phyloP scores from a whole-genome alignment of 225 moss, liverwort and hornwort genomes.

The Ulota crispa region DNA sequence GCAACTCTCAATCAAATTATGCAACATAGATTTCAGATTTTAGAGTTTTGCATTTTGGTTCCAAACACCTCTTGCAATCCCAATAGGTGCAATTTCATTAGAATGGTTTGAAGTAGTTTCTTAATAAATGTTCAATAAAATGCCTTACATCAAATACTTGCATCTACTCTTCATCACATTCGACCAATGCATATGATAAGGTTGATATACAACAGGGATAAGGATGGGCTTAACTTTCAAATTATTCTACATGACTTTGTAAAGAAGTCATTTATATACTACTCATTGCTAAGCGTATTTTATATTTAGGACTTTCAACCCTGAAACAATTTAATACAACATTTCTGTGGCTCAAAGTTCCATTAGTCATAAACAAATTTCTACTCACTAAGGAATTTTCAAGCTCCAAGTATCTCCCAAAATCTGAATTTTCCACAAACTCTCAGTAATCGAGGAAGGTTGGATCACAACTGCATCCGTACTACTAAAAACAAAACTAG shows the following conservation, averaged over 20 bases:
- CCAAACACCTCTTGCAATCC: background rate
- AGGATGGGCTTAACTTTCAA: no score
- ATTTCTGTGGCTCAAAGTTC: no score
- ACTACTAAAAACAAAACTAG: background rate
- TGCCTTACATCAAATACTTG: background rate
- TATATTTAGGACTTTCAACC: no score
- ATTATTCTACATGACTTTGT: no score
- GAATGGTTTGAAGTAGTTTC: background rate
- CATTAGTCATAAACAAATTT: background rate
- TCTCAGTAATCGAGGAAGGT: background rate
- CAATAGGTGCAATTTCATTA: background rate
- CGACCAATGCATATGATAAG: no score
- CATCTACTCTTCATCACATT: background rate
- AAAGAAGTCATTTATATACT: no score
- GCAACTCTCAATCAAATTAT: background rate
- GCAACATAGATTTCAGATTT: background rate
- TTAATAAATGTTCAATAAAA: background rate
- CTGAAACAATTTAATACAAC: no score
- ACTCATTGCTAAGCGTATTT: no score
- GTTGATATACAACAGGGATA: no score
- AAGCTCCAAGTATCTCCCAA: background rate
- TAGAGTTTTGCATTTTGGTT: background rate
- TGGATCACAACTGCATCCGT: background rate
- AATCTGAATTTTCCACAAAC: background rate
- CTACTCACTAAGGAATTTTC: background rate